Conservation (phyloP, 352 stramenopile genomes). For the Phytopythium helicoides region DNA sequence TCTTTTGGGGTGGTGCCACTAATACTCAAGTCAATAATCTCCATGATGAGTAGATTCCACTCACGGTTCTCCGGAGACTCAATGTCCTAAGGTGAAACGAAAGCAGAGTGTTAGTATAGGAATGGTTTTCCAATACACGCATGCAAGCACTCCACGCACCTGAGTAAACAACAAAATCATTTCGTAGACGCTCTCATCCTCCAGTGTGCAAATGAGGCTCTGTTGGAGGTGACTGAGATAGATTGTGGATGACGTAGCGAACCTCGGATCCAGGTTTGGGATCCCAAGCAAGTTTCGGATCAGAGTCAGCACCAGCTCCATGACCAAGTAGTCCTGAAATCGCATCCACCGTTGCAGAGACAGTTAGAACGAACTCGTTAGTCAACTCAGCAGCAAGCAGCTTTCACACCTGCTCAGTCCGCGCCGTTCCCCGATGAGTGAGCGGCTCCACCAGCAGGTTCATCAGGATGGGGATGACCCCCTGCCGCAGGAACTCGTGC, state of each 20-base stretch:
- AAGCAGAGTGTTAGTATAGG: neutral
- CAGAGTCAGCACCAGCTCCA: slow-evolving; percentile 88
- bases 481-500: slow-evolving; percentile 71
- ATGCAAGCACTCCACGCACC: slow-evolving; percentile 7
- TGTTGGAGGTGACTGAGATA: slow-evolving; percentile 81
- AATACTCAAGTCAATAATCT: slow-evolving; percentile 85
- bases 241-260: slow-evolving; percentile 77
- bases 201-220: slow-evolving; percentile 70
- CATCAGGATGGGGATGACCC: slow-evolving; percentile 82
- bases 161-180: slow-evolving; percentile 85
- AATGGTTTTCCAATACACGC: neutral
- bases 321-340: slow-evolving; percentile 70
- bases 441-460: slow-evolving; percentile 81
- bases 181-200: slow-evolving; percentile 85
- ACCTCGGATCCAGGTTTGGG: slow-evolving; percentile 75
- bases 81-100: slow-evolving; percentile 48
- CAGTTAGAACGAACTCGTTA: too few species aligned
- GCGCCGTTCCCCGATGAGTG: slow-evolving; percentile 49
- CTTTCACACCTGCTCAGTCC: slow-evolving; percentile 38
- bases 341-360: neutral
- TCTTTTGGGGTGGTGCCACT: slow-evolving; percentile 66
- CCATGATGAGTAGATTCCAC: slow-evolving; percentile 88
- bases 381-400: too few species aligned
- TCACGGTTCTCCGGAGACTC: slow-evolving; percentile 80
- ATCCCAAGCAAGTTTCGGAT: slow-evolving; percentile 82